Base-by-base conservation (phyloP, 441 rosid species). In the Mallotus repandus region DNA sequence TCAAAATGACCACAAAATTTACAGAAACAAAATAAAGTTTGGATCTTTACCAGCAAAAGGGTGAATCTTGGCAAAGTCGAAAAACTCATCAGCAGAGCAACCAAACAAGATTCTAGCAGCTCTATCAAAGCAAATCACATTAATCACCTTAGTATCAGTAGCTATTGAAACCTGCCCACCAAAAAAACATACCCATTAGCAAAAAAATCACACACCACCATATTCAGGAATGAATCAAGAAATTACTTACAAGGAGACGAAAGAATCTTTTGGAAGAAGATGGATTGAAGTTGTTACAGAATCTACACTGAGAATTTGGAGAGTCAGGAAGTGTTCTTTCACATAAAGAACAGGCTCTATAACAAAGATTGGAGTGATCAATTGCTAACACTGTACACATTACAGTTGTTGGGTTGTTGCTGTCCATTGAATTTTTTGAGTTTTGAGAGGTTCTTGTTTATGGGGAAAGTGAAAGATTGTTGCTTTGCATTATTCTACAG, bases 81-180 rank as follows among this genome's bases (percentile, higher is more conserved):
- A 86, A 73, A 91, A 89, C 62, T 91, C 86, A 70, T 86, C 91
- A 22, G 97, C 97, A 75, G 93, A 86, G 74, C 96, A 91, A 64
- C 96, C 98, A 70, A 93, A 86, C 74, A 93, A 77, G 72, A 87
- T 82, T 82, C 81, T 86, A 14, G 94, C 96, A 56, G 83, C 91
- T 83, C 91, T 82, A 74, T 93, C 96, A 66, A 93, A 93, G 79
- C 94, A 91, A 15, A 89, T 80, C 58, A 91, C 96, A 19, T 85
- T 87, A 46, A 86, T 63, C 18, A 91, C 96, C 76, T 86, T 68
- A 52, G 86, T 73, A 46, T 89, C 94, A 59, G 91, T 89, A 55
- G 91, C 96, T 61, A 93, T 82, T 5, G 98, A 89, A 68, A 93
- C 85, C 97, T 93, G 84, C 76, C 68, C 76, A 68, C 59, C 50